Evolutionary conservation across 208 protist genomes (phyloP).

Genomic region (Trypanosoma congolense): DNA sequence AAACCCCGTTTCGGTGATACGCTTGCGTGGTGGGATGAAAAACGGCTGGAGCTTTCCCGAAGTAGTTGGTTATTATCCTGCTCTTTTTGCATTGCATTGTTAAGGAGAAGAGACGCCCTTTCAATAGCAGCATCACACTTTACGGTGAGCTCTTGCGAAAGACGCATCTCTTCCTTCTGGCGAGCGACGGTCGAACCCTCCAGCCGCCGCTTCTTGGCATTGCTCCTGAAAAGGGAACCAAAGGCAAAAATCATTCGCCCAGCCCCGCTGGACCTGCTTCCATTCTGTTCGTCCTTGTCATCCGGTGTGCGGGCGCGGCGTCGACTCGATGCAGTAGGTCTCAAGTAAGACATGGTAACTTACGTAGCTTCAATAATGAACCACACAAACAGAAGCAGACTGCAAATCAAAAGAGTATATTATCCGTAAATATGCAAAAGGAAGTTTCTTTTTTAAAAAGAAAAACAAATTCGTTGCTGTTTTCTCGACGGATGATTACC

Average conservation of each 20-base stretch:
- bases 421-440: no score
- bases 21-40: conserved; percentile 7
- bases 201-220: conserved; percentile 3
- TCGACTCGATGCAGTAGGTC: conserved; percentile 37
- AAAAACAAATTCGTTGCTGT: no score
- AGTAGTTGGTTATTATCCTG: conserved; percentile 24
- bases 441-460: no score
- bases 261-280: background rate
- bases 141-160: conserved; percentile 27
- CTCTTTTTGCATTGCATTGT: conserved; percentile 34
- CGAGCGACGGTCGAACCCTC: background rate
- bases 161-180: conserved; percentile 18
- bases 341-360: conserved; percentile 32
- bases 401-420: background rate
- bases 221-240: conserved; percentile 9
- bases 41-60: conserved; percentile 20
- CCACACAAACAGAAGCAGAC: background rate
- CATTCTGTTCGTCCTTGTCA: background rate
- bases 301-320: conserved; percentile 23
- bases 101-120: conserved; percentile 48
- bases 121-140: conserved; percentile 46
- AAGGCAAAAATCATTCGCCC: background rate
- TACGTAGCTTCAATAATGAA: background rate
- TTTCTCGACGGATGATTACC: no score
- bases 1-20: conserved; percentile 9